phyloP scores from a whole-genome alignment of 768 basidiomycete species.

The Vishniacozyma victoriae region DNA sequence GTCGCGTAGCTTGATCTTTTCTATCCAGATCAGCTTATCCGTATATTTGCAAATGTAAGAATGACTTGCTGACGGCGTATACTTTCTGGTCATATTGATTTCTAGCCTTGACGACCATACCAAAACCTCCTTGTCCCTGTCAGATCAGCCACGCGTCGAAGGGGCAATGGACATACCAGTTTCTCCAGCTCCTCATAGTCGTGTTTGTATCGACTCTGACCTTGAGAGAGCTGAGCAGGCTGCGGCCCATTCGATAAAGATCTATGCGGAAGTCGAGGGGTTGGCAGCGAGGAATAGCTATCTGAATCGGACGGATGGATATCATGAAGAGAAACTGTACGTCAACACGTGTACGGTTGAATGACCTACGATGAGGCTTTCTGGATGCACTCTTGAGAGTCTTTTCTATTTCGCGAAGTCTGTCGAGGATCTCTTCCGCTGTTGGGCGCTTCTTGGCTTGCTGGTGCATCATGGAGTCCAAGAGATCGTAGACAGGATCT shows the following conservation, averaged over 20 bases:
- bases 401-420: no score
- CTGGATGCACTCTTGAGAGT: no score
- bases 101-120: conserved; percentile 88
- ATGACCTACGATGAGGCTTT: no score
- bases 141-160: background rate
- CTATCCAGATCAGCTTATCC: conserved; percentile 3
- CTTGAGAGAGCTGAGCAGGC: no score
- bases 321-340: no score
- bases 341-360: no score
- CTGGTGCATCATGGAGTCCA: conserved; percentile 35
- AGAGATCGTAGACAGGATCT: conserved; percentile 24
- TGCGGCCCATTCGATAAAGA: background rate
- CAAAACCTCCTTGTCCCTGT: conserved; percentile 81
- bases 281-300: no score
- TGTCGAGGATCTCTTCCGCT: conserved; percentile 30
- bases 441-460: conserved; percentile 33
- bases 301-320: no score
- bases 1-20: conserved; percentile 77
- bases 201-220: conserved; percentile 86
- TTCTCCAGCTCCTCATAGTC: conserved; percentile 97
- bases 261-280: background rate
- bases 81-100: conserved; percentile 73
- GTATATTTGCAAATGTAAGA: no score
- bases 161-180: conserved; percentile 52
- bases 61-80: conserved; percentile 41